Evolutionary conservation across 192 early-diverging fungal genomes (phyloP), one percentile per base, ranked within the genome.

Genomic region (Coemansia sp.): DNA sequence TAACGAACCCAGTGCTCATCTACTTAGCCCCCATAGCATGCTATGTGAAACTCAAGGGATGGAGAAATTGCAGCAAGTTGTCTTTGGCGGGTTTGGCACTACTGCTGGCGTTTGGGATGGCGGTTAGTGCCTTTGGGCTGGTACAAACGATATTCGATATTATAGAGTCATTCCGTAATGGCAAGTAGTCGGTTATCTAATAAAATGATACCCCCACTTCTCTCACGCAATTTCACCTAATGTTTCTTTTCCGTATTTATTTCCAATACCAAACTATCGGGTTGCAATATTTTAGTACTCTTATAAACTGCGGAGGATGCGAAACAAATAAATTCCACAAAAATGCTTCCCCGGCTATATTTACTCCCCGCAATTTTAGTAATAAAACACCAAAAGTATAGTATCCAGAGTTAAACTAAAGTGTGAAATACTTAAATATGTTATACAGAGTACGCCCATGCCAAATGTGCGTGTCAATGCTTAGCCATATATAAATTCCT

Each of bases 21-120:
- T 91, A 90, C 63, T 69, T 91, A 10, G 81, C 91, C 55, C 92
- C 92, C 0, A 82, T 91, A 21, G 40, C 88, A 12, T 91, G 86
- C 67, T 88, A 88, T 66, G 82, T 85, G 44, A 79, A 83, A 49
- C 66, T 93, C 22, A 86, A 85, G 50, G 90, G 90, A 0, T 84
- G 82, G 82, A 74, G 72, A 20, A 69, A 68, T 48, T 67, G 83
- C 20, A 73, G 75, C 51, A 68, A 57, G 57, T 3, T 21, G 21
- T 20, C 38, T 2, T 46, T 78, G 15, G 50, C n/a, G 2, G 62
- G 69, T n/a, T 50, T 72, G 38, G 52, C 21, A 46, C 53, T 66
- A 23, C 74, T 88, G 38, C 58, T 89, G 21, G 31, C 66, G 10
- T 72, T 89, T 31, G 89, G 87, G 0, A 40, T 85, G 28, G 57